These are phyloP conservation scores for Trametes cingulata DNA, from an alignment of 768 basidiomycete genomes.

Conservation along the genomic window DNA sequence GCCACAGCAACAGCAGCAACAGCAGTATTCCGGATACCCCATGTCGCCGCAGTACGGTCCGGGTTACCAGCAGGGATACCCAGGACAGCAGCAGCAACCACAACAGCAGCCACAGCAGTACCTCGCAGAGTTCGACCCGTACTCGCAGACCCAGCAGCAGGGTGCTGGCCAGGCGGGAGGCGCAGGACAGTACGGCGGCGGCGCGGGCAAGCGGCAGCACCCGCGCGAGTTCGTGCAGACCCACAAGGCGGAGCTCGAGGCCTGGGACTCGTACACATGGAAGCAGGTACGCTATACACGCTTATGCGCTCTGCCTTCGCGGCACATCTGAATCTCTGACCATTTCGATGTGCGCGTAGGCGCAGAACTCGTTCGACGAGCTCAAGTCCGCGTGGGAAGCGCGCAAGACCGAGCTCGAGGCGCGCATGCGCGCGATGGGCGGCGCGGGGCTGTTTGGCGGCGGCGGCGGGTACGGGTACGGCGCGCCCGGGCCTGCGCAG, in stretches of 20 bases:
- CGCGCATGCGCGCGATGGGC: conserved; percentile 45
- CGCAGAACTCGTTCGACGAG: conserved; percentile 58
- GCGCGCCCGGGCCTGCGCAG: conserved; percentile 25
- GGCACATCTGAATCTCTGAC: background rate
- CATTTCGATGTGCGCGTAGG: conserved; percentile 25
- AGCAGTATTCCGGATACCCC: conserved; percentile 33
- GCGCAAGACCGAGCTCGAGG: conserved; percentile 57
- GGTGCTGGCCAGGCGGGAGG: background rate
- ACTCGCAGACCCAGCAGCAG: conserved; percentile 24
- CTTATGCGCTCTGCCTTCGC: background rate
- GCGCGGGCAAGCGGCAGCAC: conserved; percentile 49
- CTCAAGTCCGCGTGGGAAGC: conserved; percentile 67
- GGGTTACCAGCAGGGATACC: conserved; percentile 26
- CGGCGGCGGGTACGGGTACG: conserved; percentile 26
- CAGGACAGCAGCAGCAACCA: conserved; percentile 26
- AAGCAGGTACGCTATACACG: conserved; percentile 46
- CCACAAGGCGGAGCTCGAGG: conserved; percentile 68
- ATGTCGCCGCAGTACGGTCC: conserved; percentile 25
- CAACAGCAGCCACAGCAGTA: conserved; percentile 31
- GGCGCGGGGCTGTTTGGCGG: conserved; percentile 43
- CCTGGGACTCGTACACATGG: conserved; percentile 72
- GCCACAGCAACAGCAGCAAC: conserved; percentile 31
- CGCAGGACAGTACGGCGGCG: conserved; percentile 13
- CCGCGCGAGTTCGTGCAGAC: conserved; percentile 67
- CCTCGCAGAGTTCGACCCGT: conserved; percentile 45